Evolutionary conservation across 129 eudicot species (phyloP), one percentile per base, ranked within the genome.

Genomic region (Escallonia rubra): DNA sequence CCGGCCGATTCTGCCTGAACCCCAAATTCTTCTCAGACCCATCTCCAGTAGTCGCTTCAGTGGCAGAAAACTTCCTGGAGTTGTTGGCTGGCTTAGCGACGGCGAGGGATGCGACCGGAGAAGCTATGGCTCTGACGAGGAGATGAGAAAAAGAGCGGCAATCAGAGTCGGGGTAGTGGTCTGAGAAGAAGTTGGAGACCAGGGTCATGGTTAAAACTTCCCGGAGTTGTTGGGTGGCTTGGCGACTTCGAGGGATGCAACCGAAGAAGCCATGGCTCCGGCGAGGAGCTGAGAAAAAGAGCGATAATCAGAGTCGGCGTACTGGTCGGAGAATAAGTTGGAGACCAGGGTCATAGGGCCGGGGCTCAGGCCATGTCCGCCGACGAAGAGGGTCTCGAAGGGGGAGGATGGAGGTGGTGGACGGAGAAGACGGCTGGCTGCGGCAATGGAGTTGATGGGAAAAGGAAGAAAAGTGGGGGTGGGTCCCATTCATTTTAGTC

Each of bases 341-440:
- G 97, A 90, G 6, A 90, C 88, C 3, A 92, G 75, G 3, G 98
- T 83, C 89, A 92, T 83, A 40, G 98, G 98, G 13, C 98, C 98
- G 0, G 98, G 98, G 66, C 96, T 92, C 52, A 83, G 80, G 47
- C 95, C 96, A 42, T 73, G 63, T 6, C 91, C 95, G 48, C 87
- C 83, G 9, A 81, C 34, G 46, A 86, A 88, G 11, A 92, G 60
- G 59, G 77, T 46, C 51, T 88, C 98, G 74, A 86, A 75, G 2
- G 96, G 78, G 3, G 89, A 66, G 34, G 86, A 80, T 4, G 87
- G 88, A 2, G 98, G 98, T n/a, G n/a, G n/a, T n/a, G n/a, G n/a
- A n/a, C n/a, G n/a, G n/a, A n/a, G n/a, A n/a, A n/a, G n/a, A n/a
- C n/a, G n/a, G n/a, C n/a, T n/a, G n/a, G n/a, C n/a, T n/a, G n/a